Evolutionary conservation across 345 rosid species (phyloP).

Genomic region (Corchorus olitorius): DNA sequence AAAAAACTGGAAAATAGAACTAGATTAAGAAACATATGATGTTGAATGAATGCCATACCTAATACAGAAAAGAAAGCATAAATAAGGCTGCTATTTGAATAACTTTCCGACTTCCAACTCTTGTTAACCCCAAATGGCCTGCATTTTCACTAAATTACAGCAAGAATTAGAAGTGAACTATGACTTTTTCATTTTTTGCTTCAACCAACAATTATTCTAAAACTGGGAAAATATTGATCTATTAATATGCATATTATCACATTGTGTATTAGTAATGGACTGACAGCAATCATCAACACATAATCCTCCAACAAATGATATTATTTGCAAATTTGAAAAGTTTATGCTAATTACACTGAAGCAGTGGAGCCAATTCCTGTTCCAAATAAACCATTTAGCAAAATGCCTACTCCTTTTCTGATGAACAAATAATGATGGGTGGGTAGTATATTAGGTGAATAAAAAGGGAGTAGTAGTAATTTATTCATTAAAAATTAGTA

Average conservation of each 20-base stretch:
- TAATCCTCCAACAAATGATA: background rate
- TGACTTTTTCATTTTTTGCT: background rate
- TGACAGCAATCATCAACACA: background rate
- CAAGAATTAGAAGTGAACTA: conserved; percentile 9
- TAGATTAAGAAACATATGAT: background rate
- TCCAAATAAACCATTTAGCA: conserved; percentile 70
- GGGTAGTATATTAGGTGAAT: no score
- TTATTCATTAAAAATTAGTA: no score
- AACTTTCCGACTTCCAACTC: conserved; percentile 86
- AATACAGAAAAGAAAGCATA: conserved; percentile 26
- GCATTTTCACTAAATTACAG: conserved; percentile 69
- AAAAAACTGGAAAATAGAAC: background rate
- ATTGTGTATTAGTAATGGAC: background rate
- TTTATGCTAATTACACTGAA: conserved; percentile 55
- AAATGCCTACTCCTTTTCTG: conserved; percentile 70
- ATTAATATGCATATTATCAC: background rate
- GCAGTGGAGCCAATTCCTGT: conserved; percentile 69
- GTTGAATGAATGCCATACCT: background rate
- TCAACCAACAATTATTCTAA: background rate
- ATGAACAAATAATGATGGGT: no score
- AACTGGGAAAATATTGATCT: background rate
- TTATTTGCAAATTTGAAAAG: background rate
- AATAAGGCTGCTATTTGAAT: conserved; percentile 74
- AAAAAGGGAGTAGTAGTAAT: no score
- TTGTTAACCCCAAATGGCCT: conserved; percentile 85